Evolutionary conservation across 768 basidiomycete genomes (phyloP), one percentile per base, ranked within the genome.

Genomic region (Daedalea quercina): DNA sequence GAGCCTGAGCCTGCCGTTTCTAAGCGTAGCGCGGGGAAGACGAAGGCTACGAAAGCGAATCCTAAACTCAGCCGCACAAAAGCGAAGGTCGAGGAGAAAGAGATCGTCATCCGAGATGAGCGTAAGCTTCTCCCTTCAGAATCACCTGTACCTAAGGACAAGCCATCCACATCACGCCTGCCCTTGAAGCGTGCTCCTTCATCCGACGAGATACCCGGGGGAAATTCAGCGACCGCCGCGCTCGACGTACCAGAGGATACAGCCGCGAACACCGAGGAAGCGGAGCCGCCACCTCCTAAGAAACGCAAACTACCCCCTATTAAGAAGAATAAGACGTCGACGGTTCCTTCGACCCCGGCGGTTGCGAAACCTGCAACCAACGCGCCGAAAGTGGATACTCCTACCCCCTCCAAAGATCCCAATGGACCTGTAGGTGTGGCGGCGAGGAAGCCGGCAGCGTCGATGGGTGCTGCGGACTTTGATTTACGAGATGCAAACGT

Each of bases 231-330:
- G 17, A 35, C 28, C 33, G n/a, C 31, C 24, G 22, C 40, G 9
- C 4, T 17, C 1, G 47, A 33, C 26, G 25, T 65, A 60, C 20
- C 60, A 56, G 33, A 61, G 66, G 34, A 49, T 20, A 15, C 19
- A 4, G 9, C 46, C 3, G 52, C 34, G 24, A 54, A 49, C 3
- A 54, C 63, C n/a, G 53, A 58, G 44, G 68, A 71, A 7, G 28
- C 54, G 44, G 1, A 63, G 13, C 52, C 56, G 26, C 66, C 63
- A 23, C 70, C 71, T n/a, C 62, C 66, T n/a, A 84, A 79, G 71
- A 85, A 82, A 64, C 76, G 72, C 35, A 87, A 85, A 62, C 71
- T 84, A 20, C 82, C 84, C 0, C 69, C 77, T n/a, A 86, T 86
- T 55, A 85, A 78, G 71, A 85, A 85, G 69, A 80, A 73, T 66